These are phyloP conservation scores for Candida ulmi DNA, from an alignment of 805 yeast species.

Conservation along the genomic window DNA sequence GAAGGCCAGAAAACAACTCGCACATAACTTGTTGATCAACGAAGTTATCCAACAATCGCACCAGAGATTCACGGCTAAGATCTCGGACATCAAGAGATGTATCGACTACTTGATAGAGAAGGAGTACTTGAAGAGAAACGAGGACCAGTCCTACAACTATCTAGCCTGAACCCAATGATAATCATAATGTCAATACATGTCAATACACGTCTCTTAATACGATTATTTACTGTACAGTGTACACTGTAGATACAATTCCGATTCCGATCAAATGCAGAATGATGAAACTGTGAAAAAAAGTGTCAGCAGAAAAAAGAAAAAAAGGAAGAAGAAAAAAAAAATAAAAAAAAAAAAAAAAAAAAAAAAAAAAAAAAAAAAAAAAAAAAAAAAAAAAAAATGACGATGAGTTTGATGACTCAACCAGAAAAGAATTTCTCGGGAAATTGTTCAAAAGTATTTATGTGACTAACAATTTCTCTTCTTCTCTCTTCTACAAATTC, in stretches of 20 bases:
- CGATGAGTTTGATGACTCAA: neutral
- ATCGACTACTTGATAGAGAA: conserved; percentile 81
- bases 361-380: neutral
- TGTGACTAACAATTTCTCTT: neutral
- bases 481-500: neutral
- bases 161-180: conserved; percentile 65
- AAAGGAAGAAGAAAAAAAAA: neutral
- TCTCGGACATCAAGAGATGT: conserved; percentile 80
- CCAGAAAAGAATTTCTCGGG: too few relatives aligned
- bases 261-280: too few relatives aligned
- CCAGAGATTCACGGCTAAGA: conserved; percentile 74
- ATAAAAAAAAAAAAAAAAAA: neutral
- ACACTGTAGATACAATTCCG: too few relatives aligned
- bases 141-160: conserved; percentile 70
- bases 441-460: too few relatives aligned
- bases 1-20: conserved; percentile 83
- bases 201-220: too few relatives aligned
- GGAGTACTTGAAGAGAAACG: conserved; percentile 76
- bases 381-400: neutral
- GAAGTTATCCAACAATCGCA: conserved; percentile 86
- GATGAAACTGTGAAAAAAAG: too few relatives aligned
- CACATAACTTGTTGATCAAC: conserved; percentile 75
- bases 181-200: too few relatives aligned
- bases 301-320: neutral
- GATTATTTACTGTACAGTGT: too few relatives aligned